These are phyloP conservation scores for Solioccasus polychromus DNA, from an alignment of 768 basidiomycete species.

Conservation along the genomic window DNA sequence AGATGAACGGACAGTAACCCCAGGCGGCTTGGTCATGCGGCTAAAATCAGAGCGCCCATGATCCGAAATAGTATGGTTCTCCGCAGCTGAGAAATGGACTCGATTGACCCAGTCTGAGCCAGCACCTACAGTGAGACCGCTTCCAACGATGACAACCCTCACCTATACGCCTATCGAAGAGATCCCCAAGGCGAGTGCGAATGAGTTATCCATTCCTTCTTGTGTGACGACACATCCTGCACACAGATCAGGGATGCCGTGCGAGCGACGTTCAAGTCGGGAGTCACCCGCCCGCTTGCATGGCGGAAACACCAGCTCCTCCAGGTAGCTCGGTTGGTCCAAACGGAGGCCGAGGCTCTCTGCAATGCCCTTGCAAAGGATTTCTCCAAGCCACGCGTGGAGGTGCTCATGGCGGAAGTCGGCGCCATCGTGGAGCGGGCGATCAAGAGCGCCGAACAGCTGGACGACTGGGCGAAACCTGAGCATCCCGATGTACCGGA, in stretches of 20 bases:
- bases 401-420: slow-evolving; percentile 43
- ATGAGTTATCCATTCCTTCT: not conserved
- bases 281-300: slow-evolving; percentile 47
- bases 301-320: slow-evolving; percentile 66
- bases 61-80: too few relatives aligned
- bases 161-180: slow-evolving; percentile 19
- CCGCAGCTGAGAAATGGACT: too few relatives aligned
- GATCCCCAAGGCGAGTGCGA: slow-evolving; percentile 26
- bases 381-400: slow-evolving; percentile 43
- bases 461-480: slow-evolving; percentile 59
- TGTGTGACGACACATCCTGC: too few relatives aligned
- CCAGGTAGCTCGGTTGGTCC: slow-evolving; percentile 57
- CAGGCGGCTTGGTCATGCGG: too few relatives aligned
- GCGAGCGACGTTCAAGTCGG: slow-evolving; percentile 47
- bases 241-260: slow-evolving; percentile 39
- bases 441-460: slow-evolving; percentile 41
- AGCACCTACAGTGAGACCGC: too few relatives aligned
- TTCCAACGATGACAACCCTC: slow-evolving; percentile 14
- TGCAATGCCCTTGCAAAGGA: slow-evolving; percentile 44
- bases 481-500: slow-evolving; percentile 35
- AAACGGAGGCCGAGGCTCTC: slow-evolving; percentile 59
- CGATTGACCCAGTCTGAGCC: too few relatives aligned
- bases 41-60: too few relatives aligned
- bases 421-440: slow-evolving; percentile 40
- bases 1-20: too few relatives aligned